Percentiles rank a stretch among this genome's conserved stretches.
phyloP scores from a whole-genome alignment of 257 asterid species.

The Solanum sitiens region DNA sequence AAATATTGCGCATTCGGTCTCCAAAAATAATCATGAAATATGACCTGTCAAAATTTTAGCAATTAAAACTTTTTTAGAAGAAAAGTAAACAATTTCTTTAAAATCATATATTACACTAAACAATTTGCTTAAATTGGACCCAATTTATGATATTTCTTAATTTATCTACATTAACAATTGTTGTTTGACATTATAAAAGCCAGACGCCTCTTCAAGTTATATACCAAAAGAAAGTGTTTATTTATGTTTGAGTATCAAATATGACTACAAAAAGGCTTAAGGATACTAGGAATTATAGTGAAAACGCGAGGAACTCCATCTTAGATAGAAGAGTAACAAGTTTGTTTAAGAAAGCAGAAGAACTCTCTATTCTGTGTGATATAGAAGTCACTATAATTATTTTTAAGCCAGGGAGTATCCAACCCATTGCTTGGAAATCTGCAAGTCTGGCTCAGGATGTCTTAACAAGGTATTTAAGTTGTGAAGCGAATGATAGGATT shows the following conservation, averaged over 20 bases:
- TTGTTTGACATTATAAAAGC: neutral
- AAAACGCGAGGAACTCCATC: neutral
- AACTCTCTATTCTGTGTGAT: neutral
- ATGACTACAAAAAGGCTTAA: neutral
- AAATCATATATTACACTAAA: neutral
- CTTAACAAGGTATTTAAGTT: neutral
- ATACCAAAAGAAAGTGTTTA: neutral
- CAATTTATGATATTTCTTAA: neutral
- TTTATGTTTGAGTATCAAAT: neutral
- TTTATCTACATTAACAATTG: neutral
- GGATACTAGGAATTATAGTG: neutral
- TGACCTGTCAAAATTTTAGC: neutral
- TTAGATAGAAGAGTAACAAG: neutral
- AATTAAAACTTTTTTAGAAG: neutral
- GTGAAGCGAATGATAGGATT: neutral
- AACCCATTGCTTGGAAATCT: too few species aligned
- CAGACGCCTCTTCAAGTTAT: neutral
- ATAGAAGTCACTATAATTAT: neutral
- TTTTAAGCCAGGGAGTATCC: neutral
- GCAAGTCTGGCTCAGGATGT: neutral
- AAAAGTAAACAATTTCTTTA: neutral
- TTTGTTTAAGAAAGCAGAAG: neutral
- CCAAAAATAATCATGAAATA: neutral
- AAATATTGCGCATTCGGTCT: neutral
- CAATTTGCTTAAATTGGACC: neutral